Evolutionary conservation across 345 rosid genomes (phyloP).

Genomic region (Eucalyptus coolabah): DNA sequence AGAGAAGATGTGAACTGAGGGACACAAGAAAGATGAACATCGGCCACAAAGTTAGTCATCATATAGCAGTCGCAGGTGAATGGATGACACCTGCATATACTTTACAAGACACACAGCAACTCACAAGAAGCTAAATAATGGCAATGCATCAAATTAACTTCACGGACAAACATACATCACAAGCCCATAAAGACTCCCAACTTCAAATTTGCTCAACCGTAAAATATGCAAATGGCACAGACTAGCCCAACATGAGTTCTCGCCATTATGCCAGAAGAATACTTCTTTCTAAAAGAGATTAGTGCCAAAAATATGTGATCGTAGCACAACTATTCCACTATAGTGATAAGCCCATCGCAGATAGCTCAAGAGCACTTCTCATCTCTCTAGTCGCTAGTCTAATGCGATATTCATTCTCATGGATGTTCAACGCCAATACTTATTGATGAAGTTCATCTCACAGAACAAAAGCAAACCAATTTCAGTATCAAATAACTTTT

Average conservation of each 20-base stretch:
- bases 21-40: background rate
- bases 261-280: background rate
- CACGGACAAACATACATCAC: background rate
- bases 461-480: background rate
- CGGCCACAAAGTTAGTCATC: background rate
- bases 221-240: background rate
- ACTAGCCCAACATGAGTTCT: background rate
- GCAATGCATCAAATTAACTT: background rate
- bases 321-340: background rate
- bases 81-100: background rate
- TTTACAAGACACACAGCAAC: background rate
- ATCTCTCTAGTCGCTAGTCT: background rate
- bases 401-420: background rate
- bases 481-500: background rate
- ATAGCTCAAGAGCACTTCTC: background rate
- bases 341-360: background rate
- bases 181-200: background rate
- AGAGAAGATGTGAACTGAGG: background rate
- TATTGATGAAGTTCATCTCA: background rate
- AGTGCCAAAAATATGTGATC: background rate
- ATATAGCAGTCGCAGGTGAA: background rate
- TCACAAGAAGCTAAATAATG: background rate
- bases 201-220: background rate
- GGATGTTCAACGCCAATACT: background rate
- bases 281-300: background rate